A percentile compares a stretch with the other conserved stretches of the same genome.
phyloP scores from a whole-genome alignment of 2,329 filamentous ascomycete genomes.

The Iodosphaeria phyllophila region DNA sequence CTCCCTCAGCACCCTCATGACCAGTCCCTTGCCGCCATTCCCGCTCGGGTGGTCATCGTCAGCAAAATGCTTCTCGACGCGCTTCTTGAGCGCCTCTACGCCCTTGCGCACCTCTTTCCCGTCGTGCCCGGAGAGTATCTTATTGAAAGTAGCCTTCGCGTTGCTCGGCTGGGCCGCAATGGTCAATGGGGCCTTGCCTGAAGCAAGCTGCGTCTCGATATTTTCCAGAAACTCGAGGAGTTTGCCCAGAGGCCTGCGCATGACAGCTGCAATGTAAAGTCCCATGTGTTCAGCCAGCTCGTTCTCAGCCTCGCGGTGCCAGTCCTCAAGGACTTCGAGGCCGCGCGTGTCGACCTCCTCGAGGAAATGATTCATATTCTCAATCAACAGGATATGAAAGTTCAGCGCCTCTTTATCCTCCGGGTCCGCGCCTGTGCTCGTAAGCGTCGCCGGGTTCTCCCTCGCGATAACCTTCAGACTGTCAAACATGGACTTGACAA shows the following conservation, averaged over 20 bases:
- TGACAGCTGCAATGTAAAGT: constrained; percentile 73
- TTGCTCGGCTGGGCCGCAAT: constrained; percentile 72
- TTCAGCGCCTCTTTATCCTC: constrained; percentile 96
- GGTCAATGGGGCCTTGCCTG: constrained; percentile 36
- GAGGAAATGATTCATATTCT: constrained; percentile 97
- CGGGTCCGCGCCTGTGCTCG: constrained; percentile 27
- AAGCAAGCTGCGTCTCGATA: constrained; percentile 52
- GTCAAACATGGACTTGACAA: constrained; percentile 94
- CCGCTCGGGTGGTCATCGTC: constrained; percentile 54
- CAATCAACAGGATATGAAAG: constrained; percentile 90
- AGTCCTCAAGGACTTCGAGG: constrained; percentile 62
- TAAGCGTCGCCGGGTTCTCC: constrained; percentile 37
- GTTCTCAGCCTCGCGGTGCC: constrained; percentile 57
- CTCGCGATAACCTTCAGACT: constrained; percentile 84
- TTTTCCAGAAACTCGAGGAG: constrained; percentile 83
- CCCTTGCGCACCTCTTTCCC: constrained; percentile 72
- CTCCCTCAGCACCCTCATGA: constrained; percentile 36
- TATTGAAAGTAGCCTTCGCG: constrained; percentile 67
- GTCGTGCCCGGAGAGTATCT: constrained; percentile 65
- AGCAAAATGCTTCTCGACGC: constrained; percentile 94
- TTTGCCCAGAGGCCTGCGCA: constrained; percentile 76
- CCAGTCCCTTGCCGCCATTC: constrained; percentile 29
- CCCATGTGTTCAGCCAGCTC: constrained; percentile 78
- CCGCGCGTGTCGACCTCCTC: constrained; percentile 69
- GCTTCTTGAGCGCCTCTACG: constrained; percentile 74